Conservation (phyloP, 2,329 filamentous ascomycete genomes). For the Calonectria pseudoturangicola region DNA sequence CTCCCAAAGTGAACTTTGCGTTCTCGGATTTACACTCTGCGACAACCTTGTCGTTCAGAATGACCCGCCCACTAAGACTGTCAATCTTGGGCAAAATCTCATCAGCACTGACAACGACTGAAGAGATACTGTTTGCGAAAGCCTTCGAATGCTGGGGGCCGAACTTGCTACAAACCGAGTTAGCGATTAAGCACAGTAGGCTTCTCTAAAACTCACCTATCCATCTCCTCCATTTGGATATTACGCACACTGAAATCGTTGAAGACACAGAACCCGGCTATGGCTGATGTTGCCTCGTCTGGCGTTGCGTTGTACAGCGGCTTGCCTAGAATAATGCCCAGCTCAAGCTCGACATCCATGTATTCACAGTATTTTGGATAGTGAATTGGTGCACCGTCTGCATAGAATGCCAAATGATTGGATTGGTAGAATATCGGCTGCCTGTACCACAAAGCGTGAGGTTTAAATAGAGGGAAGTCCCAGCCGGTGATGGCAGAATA, state of each 20-base stretch:
- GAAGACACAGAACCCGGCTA: constrained; percentile 20
- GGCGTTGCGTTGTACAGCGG: constrained; percentile 19
- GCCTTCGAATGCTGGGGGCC: constrained; percentile 14
- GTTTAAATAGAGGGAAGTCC: constrained; percentile 18
- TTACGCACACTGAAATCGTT: constrained; percentile 11
- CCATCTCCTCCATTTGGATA: not conserved
- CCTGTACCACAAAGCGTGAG: constrained; percentile 6
- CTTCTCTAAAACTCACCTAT: not conserved
- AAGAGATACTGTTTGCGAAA: constrained; percentile 23
- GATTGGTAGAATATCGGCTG: constrained; percentile 22
- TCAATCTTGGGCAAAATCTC: constrained; percentile 17
- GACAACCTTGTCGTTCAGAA: constrained; percentile 14
- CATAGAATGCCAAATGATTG: constrained; percentile 16
- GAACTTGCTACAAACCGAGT: not conserved
- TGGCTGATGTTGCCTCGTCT: constrained; percentile 1
- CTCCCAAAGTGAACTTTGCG: constrained; percentile 3
- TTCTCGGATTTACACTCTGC: constrained; percentile 6
- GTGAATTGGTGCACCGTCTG: constrained; percentile 11
- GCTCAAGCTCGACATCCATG: constrained; percentile 11
- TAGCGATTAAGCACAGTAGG: not conserved
- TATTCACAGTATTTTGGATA: constrained; percentile 23
- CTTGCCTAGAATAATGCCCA: constrained; percentile 16
- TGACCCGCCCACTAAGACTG: constrained; percentile 3
- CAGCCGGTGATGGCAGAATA: constrained; percentile 8
- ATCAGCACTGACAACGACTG: constrained; percentile 1